Evolutionary conservation across 768 basidiomycete genomes (phyloP).

Genomic region (Suillus paluster): DNA sequence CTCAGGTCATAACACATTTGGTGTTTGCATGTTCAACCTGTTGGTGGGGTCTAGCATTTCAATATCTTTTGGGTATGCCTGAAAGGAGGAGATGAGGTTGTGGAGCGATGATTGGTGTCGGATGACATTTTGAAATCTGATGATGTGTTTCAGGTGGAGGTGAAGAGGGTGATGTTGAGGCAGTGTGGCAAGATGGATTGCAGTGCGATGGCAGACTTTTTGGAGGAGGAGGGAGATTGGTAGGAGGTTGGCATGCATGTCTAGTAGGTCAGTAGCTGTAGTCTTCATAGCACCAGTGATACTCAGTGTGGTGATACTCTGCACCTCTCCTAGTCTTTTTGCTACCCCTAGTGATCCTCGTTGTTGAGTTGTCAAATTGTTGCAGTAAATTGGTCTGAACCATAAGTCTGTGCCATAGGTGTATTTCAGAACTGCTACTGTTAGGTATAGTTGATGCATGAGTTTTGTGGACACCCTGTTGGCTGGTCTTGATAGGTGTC

Average conservation of each 20-base stretch:
- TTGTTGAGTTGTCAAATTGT: no score
- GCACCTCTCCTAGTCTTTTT: conserved; percentile 9
- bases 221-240: conserved; percentile 15
- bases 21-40: neutral
- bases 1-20: no score
- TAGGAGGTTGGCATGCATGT: conserved; percentile 6
- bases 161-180: conserved; percentile 14
- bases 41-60: conserved; percentile 10
- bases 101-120: conserved; percentile 17
- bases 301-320: conserved; percentile 17
- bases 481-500: no score
- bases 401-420: conserved; percentile 27
- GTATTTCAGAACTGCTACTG: conserved; percentile 25
- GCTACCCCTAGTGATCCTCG: conserved; percentile 5
- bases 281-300: conserved; percentile 11
- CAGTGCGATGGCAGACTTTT: conserved; percentile 6
- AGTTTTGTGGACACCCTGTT: neutral
- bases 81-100: conserved; percentile 12
- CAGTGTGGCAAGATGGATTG: conserved; percentile 14
- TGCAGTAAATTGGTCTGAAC: conserved; percentile 10
- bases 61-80: neutral
- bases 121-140: neutral
- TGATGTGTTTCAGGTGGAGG: neutral
- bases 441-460: conserved; percentile 18
- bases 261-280: conserved; percentile 15